Conservation (phyloP, 2,329 filamentous ascomycete genomes). For the Paecilomyces fulvus region DNA sequence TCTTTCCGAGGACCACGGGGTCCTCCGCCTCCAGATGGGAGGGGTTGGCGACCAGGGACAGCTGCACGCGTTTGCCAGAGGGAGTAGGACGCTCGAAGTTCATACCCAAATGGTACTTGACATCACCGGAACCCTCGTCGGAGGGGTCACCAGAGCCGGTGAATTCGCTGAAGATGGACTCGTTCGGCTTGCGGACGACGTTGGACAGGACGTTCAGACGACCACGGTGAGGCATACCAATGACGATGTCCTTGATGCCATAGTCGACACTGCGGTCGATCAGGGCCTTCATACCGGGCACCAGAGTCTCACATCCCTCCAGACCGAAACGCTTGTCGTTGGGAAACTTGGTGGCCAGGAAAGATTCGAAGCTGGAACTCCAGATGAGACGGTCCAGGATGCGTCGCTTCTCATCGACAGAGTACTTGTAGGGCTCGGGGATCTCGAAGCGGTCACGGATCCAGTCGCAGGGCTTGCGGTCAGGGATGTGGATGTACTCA, state of each 20-base stretch:
- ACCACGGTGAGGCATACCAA: constrained; percentile 98
- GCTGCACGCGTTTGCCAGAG: constrained; percentile 97
- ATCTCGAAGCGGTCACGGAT: constrained; percentile 91
- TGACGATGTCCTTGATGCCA: constrained; percentile 97
- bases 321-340: constrained; percentile 99
- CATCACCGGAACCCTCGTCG: constrained; percentile 95
- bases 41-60: constrained; percentile 95
- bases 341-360: constrained; percentile 94
- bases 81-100: constrained; percentile 98
- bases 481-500: constrained; percentile 98
- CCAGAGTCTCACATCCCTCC: constrained; percentile 92
- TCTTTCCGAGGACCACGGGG: constrained; percentile 94
- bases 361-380: constrained; percentile 94
- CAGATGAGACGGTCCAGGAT: constrained; percentile 97
- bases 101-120: constrained; percentile 99
- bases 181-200: constrained; percentile 97
- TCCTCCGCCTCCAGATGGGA: constrained; percentile 98
- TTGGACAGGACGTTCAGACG: constrained; percentile 97
- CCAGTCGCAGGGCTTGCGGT: constrained; percentile 97
- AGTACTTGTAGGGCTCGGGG: constrained; percentile 92
- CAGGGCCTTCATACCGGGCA: constrained; percentile 97
- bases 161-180: constrained; percentile 99
- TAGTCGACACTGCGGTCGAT: constrained; percentile 98
- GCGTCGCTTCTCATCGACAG: constrained; percentile 93
- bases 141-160: constrained; percentile 77